phyloP scores from a whole-genome alignment of 257 asterid genomes.

The Ilex asprella region DNA sequence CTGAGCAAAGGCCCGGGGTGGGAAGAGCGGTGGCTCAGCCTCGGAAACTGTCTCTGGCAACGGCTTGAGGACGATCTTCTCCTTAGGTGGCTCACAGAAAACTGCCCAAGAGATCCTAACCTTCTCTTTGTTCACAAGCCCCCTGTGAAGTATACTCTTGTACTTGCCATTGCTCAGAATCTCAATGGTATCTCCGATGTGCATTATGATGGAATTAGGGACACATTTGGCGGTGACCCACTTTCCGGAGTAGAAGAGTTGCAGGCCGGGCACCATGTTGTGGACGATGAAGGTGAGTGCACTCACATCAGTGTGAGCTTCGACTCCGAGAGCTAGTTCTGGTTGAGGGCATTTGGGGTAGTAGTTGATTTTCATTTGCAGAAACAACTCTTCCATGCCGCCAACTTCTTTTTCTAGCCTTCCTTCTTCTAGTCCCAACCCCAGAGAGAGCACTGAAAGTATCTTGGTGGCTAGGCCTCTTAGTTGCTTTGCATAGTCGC shows the following conservation, averaged over 20 bases:
- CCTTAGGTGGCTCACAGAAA: conserved; percentile 87
- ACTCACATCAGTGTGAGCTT: conserved; percentile 82
- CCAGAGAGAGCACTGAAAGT: conserved; percentile 52
- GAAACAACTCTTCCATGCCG: conserved; percentile 63
- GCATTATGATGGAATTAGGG: conserved; percentile 83
- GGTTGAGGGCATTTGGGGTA: conserved; percentile 96
- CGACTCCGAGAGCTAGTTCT: conserved; percentile 89
- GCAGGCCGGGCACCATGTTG: conserved; percentile 93
- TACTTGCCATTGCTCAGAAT: conserved; percentile 78
- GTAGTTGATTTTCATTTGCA: conserved; percentile 81
- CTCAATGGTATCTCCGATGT: conserved; percentile 81
- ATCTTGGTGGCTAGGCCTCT: conserved; percentile 53
- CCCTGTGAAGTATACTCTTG: conserved; percentile 79
- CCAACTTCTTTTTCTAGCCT: conserved; percentile 77
- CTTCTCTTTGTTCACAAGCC: conserved; percentile 72
- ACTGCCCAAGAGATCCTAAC: conserved; percentile 88
- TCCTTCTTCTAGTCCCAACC: conserved; percentile 55
- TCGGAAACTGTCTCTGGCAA: conserved; percentile 64
- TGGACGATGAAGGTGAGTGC: conserved; percentile 95
- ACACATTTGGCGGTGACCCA: conserved; percentile 93
- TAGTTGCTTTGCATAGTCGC: conserved; percentile 59
- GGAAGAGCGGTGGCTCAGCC: conserved; percentile 50
- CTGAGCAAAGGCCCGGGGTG: conserved; percentile 70
- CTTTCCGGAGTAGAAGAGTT: conserved; percentile 56
- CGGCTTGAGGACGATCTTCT: conserved; percentile 58